Conservation (phyloP, 2,329 filamentous ascomycete genomes). For the Arthrinium puccinioides region DNA sequence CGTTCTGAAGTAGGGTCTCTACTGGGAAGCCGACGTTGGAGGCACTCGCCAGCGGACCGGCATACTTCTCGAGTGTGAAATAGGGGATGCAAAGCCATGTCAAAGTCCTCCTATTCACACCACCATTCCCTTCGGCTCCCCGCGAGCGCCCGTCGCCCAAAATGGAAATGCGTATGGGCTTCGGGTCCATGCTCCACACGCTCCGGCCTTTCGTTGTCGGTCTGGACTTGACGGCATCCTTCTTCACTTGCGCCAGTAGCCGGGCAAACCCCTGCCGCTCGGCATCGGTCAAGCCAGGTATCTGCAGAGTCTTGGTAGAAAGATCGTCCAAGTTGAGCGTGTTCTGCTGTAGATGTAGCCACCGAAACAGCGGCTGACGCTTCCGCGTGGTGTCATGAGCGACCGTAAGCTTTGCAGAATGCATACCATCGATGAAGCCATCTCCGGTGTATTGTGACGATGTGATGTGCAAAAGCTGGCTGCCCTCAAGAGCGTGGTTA, state of each 20-base stretch:
- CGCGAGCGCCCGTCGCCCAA: slow-evolving; percentile 9
- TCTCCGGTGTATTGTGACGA: slow-evolving; percentile 30
- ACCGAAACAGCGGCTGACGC: slow-evolving; percentile 30
- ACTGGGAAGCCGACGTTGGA: slow-evolving; percentile 9
- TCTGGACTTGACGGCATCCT: slow-evolving; percentile 26
- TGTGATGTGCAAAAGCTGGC: slow-evolving; percentile 14
- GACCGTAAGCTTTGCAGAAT: slow-evolving; percentile 26
- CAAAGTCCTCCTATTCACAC: slow-evolving; percentile 10
- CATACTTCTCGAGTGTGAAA: slow-evolving; percentile 31
- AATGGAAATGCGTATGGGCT: slow-evolving; percentile 27
- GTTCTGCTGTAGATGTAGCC: slow-evolving; percentile 33
- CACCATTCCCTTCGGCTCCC: slow-evolving; percentile 6
- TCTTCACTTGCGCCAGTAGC: slow-evolving; percentile 30
- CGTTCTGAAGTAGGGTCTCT: slow-evolving; percentile 14
- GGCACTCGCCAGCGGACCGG: not conserved
- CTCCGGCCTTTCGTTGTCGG: slow-evolving; percentile 28
- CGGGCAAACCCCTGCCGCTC: slow-evolving; percentile 27
- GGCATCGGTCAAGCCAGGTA: slow-evolving; percentile 23
- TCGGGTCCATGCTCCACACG: slow-evolving; percentile 34
- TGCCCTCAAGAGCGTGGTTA: not conserved
- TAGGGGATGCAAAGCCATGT: slow-evolving; percentile 41
- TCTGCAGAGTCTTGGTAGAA: slow-evolving; percentile 27
- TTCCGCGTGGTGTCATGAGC: slow-evolving; percentile 24
- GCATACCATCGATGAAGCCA: slow-evolving; percentile 26
- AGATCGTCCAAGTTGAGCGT: slow-evolving; percentile 35